Evolutionary conservation across 805 yeast genomes (phyloP).

Genomic region (Cephaloascus fragrans): DNA sequence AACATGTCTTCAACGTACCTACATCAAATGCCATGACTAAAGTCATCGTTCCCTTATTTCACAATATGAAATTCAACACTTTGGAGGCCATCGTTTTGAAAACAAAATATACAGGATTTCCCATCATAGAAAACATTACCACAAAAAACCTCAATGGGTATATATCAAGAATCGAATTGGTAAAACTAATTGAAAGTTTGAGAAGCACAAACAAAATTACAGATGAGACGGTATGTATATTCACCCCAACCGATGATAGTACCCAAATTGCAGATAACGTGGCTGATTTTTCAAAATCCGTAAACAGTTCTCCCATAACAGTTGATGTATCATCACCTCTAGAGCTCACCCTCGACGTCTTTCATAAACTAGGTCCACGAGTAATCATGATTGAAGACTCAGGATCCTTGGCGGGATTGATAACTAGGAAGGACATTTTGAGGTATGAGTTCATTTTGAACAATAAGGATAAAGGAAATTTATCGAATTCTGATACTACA

Average conservation of each 20-base stretch:
- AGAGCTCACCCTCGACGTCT: constrained; percentile 55
- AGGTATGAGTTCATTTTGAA: constrained; percentile 42
- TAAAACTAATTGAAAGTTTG: constrained; percentile 5
- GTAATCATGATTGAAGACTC: constrained; percentile 55
- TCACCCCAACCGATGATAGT: constrained; percentile 3
- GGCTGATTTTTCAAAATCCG: constrained; percentile 16
- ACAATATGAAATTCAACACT: constrained; percentile 9
- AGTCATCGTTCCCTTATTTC: constrained; percentile 5
- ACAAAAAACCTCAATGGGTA: not conserved
- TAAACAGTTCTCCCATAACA: constrained; percentile 53
- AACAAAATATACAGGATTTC: constrained; percentile 17
- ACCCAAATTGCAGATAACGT: constrained; percentile 1
- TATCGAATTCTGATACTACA: constrained; percentile 5
- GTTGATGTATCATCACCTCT: constrained; percentile 45
- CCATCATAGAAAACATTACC: constrained; percentile 18
- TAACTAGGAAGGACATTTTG: constrained; percentile 78
- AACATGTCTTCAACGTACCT: constrained; percentile 41
- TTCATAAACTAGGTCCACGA: constrained; percentile 73
- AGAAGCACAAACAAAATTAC: constrained; percentile 5
- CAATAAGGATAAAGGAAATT: constrained; percentile 8
- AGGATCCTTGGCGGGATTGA: constrained; percentile 60
- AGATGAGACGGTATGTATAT: constrained; percentile 9
- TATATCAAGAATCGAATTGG: not conserved
- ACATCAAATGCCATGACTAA: constrained; percentile 54
- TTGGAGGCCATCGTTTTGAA: constrained; percentile 8